Conservation (phyloP, 257 asterid genomes). For the Apocynum venetum region DNA sequence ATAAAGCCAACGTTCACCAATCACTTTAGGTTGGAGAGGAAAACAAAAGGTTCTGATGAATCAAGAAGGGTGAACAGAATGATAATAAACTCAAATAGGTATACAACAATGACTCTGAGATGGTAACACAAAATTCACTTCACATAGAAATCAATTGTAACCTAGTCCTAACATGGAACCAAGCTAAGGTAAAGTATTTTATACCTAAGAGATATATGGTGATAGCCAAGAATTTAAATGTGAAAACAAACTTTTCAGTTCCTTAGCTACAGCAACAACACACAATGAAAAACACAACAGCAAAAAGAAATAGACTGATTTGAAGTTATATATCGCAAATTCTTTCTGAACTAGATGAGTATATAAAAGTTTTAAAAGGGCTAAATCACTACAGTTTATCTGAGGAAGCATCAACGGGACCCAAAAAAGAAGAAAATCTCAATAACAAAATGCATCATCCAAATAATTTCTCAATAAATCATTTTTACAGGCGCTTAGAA, state of each 20-base stretch:
- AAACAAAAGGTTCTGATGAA: neutral
- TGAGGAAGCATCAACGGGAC: neutral
- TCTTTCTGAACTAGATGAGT: neutral
- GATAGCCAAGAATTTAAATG: too few relatives aligned
- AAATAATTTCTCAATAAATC: neutral
- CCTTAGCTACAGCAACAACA: neutral
- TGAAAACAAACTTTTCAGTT: neutral
- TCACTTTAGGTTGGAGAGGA: neutral
- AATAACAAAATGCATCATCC: neutral
- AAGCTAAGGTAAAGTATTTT: neutral
- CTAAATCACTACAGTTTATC: neutral
- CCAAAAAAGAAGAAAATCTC: neutral
- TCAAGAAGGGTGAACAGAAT: neutral
- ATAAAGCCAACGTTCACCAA: neutral
- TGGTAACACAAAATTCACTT: neutral
- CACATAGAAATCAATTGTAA: neutral
- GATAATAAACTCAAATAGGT: neutral
- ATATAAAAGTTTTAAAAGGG: neutral
- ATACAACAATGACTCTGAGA: neutral
- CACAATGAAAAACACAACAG: neutral
- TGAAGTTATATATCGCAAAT: neutral
- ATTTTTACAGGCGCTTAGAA: neutral
- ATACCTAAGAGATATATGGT: neutral
- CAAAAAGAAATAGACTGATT: neutral
- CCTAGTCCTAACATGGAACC: neutral